phyloP scores from a whole-genome alignment of 345 rosid genomes.

The Ceriops decandra region DNA sequence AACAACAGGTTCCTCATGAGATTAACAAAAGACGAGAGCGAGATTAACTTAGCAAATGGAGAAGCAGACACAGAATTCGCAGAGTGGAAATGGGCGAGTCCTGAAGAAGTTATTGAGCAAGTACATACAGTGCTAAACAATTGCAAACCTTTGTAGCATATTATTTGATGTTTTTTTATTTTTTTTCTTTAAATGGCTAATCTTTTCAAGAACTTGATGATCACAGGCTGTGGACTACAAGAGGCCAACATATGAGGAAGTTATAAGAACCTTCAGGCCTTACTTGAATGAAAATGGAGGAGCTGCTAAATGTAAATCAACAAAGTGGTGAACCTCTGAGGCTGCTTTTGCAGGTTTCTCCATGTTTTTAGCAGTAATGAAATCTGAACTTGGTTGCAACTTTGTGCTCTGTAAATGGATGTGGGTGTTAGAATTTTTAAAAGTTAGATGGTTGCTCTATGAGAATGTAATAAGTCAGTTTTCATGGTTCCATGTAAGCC shows the following conservation, averaged over 20 bases:
- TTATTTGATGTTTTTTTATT: neutral
- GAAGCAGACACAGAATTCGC: conserved; percentile 85
- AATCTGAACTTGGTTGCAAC: conserved; percentile 12
- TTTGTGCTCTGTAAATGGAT: conserved; percentile 39
- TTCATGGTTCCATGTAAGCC: no score
- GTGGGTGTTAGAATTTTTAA: conserved; percentile 23
- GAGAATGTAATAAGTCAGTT: conserved; percentile 19
- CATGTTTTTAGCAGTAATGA: conserved; percentile 8
- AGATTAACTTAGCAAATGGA: conserved; percentile 72
- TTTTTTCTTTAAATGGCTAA: neutral
- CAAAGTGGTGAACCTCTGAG: conserved; percentile 62
- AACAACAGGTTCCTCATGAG: conserved; percentile 77
- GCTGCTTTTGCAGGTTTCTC: conserved; percentile 21
- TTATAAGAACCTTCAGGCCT: conserved; percentile 68
- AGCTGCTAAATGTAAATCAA: conserved; percentile 84
- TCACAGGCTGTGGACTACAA: conserved; percentile 94
- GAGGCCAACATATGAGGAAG: conserved; percentile 95
- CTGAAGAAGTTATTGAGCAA: conserved; percentile 83
- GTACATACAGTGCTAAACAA: conserved; percentile 17
- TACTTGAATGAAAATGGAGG: conserved; percentile 49
- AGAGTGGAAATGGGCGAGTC: conserved; percentile 93
- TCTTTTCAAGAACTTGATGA: neutral
- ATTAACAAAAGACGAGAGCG: conserved; percentile 63
- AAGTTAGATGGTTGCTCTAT: conserved; percentile 23
- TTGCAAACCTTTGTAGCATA: neutral